Evolutionary conservation across 2,329 filamentous ascomycete species (phyloP).

Genomic region (Diaporthe sp.): DNA sequence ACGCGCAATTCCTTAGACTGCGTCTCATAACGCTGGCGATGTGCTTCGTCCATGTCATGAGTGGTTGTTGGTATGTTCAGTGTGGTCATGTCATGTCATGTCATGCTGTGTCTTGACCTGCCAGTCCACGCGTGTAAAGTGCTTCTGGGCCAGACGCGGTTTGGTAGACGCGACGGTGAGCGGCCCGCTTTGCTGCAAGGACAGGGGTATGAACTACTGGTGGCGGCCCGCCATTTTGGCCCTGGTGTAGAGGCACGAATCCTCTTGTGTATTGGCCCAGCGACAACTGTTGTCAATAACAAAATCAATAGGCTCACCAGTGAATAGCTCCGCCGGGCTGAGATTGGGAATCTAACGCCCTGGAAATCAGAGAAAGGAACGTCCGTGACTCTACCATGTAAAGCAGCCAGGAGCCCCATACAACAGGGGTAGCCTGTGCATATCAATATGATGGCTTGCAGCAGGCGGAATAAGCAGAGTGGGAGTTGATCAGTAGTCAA

Average conservation of each 20-base stretch:
- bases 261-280: not conserved
- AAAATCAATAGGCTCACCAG: not conserved
- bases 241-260: not conserved
- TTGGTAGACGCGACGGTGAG: constrained; percentile 24
- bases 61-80: not conserved
- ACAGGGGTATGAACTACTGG: not conserved
- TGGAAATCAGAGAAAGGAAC: not conserved
- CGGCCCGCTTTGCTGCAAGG: constrained; percentile 19
- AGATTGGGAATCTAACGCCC: not conserved
- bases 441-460: not conserved
- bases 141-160: constrained; percentile 8
- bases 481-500: too few species aligned
- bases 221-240: not conserved
- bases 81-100: not conserved
- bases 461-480: not conserved
- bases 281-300: not conserved
- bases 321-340: not conserved
- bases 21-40: constrained; percentile 61
- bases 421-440: not conserved
- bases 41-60: constrained; percentile 61
- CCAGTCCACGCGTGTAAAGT: constrained; percentile 13
- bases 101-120: not conserved
- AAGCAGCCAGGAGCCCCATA: not conserved
- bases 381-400: not conserved
- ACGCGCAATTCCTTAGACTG: constrained; percentile 71